Evolutionary conservation across 805 yeast species (phyloP).

Genomic region (Lipomyces oligophaga): DNA sequence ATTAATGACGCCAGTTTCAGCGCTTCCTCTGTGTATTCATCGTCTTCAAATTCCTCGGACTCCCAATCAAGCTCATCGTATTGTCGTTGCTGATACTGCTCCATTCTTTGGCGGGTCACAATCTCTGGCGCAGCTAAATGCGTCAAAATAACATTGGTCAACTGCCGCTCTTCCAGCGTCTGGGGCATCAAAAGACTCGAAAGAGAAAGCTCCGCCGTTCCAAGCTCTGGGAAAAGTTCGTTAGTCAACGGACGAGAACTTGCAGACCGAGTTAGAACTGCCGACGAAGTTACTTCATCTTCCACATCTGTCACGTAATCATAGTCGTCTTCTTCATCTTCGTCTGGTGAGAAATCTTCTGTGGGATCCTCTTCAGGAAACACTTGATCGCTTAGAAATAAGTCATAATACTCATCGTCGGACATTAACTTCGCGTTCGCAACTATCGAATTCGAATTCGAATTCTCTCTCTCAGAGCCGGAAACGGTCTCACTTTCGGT

Average conservation of each 20-base stretch:
- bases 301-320: constrained; percentile 10
- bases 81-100: constrained; percentile 3
- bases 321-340: constrained; percentile 14
- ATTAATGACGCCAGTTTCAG: constrained; percentile 12
- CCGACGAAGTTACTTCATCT: not conserved
- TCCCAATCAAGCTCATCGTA: constrained; percentile 35
- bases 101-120: constrained; percentile 18
- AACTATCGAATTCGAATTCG: not conserved
- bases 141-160: constrained; percentile 18
- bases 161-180: constrained; percentile 19
- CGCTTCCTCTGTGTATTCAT: constrained; percentile 16
- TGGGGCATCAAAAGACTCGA: constrained; percentile 17
- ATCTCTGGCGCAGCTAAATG: constrained; percentile 21
- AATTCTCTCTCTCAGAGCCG: not conserved
- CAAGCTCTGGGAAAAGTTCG: constrained; percentile 24
- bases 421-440: constrained; percentile 45
- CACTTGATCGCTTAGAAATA: constrained; percentile 61
- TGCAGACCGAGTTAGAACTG: not conserved
- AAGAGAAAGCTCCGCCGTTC: constrained; percentile 14
- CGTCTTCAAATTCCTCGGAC: constrained; percentile 29
- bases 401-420: constrained; percentile 39
- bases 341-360: constrained; percentile 28
- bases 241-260: not conserved
- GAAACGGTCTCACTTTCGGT: not conserved
- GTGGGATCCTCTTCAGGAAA: constrained; percentile 56